Evolutionary conservation across 805 yeast species (phyloP).

Genomic region (Torulaspora franciscae): DNA sequence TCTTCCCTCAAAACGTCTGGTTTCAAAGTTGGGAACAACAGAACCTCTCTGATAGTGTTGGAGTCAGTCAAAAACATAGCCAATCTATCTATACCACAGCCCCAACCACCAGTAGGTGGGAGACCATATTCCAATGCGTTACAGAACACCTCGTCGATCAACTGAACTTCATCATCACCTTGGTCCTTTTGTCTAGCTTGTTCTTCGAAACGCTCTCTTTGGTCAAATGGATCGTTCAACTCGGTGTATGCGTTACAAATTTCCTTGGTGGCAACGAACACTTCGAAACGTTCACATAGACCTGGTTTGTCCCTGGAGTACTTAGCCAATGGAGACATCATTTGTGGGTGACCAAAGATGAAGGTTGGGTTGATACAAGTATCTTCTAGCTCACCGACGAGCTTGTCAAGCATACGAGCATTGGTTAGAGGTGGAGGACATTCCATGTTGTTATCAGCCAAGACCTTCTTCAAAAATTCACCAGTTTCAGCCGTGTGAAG

Average conservation of each 20-base stretch:
- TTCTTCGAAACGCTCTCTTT: slow-evolving; percentile 95
- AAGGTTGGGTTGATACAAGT: slow-evolving; percentile 94
- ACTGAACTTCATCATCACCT: slow-evolving; percentile 98
- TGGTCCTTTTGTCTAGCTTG: slow-evolving; percentile 98
- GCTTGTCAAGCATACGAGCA: slow-evolving; percentile 97
- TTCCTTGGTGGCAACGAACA: slow-evolving; percentile 97
- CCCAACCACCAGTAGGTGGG: slow-evolving; percentile 99
- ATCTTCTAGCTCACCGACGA: slow-evolving; percentile 95
- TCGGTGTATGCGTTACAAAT: slow-evolving; percentile 98
- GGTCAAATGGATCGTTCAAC: slow-evolving; percentile 98
- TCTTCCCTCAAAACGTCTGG: slow-evolving; percentile 59
- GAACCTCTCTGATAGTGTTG: slow-evolving; percentile 94
- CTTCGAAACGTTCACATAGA: slow-evolving; percentile 96
- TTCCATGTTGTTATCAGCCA: slow-evolving; percentile 75
- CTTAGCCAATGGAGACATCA: slow-evolving; percentile 99
- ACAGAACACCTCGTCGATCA: slow-evolving; percentile 94
- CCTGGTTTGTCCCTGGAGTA: slow-evolving; percentile 90
- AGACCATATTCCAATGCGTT: slow-evolving; percentile 96
- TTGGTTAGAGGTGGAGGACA: slow-evolving; percentile 91
- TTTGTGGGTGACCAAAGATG: slow-evolving; percentile 97
- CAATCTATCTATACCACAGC: slow-evolving; percentile 96
- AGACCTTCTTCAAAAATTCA: slow-evolving; percentile 74
- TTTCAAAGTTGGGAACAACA: slow-evolving; percentile 97
- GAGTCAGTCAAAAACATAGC: slow-evolving; percentile 98
- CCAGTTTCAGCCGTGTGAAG: slow-evolving; percentile 93